A percentile compares a stretch with the other conserved stretches of the same genome.
Evolutionary conservation across 345 rosid genomes (phyloP).

Genomic region (thale cress (Arabidopsis thaliana)): DNA sequence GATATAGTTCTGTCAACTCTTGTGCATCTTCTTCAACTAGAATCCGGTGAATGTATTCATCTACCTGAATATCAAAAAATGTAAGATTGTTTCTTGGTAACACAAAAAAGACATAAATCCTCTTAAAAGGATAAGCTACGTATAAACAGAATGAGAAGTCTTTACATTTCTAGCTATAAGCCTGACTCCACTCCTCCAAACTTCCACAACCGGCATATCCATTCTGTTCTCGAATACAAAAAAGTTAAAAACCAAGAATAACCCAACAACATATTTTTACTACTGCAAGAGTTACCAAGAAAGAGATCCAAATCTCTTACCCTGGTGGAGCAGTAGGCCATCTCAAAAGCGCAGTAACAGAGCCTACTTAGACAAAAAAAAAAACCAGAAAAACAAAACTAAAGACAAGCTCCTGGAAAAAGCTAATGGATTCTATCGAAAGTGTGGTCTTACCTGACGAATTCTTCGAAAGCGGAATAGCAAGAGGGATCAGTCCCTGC

Average conservation of each 20-base stretch:
- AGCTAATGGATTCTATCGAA: slow-evolving; percentile 9
- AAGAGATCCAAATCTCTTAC: slow-evolving; percentile 47
- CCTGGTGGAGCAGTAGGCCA: slow-evolving; percentile 96
- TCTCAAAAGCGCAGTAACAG: slow-evolving; percentile 76
- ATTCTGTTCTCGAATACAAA: slow-evolving; percentile 54
- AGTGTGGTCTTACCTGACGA: slow-evolving; percentile 54
- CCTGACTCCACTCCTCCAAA: slow-evolving; percentile 82
- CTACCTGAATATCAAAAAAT: slow-evolving; percentile 59
- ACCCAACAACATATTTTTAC: not conserved
- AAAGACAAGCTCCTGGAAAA: not conserved
- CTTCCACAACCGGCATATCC: slow-evolving; percentile 95
- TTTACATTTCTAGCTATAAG: slow-evolving; percentile 87
- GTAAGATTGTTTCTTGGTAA: slow-evolving; percentile 21
- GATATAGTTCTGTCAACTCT: slow-evolving; percentile 52
- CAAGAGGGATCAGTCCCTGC: slow-evolving; percentile 78
- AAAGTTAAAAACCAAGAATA: slow-evolving; percentile 2
- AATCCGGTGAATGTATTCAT: slow-evolving; percentile 77
- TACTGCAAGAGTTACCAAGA: not conserved
- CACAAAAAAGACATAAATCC: slow-evolving; percentile 17
- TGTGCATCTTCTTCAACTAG: slow-evolving; percentile 83
- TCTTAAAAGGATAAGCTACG: slow-evolving; percentile 28
- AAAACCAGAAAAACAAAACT: not conserved
- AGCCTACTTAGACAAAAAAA: slow-evolving; percentile 50
- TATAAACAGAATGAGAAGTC: slow-evolving; percentile 41
- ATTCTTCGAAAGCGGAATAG: slow-evolving; percentile 72